These are phyloP conservation scores for Alternaria panax DNA, from an alignment of 2,329 filamentous ascomycete genomes.

Conservation along the genomic window DNA sequence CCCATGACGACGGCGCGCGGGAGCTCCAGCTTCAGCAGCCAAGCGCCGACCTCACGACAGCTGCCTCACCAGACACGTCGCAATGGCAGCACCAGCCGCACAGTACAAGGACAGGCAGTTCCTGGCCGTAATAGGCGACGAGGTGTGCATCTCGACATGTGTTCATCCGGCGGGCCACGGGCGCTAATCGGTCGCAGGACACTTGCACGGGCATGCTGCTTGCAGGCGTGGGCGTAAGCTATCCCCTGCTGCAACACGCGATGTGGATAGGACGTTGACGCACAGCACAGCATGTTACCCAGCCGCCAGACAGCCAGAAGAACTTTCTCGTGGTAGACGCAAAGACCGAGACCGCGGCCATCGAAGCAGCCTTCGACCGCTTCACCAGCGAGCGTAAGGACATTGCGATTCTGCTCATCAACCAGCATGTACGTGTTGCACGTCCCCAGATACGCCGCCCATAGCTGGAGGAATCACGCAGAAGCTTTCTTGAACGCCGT, in stretches of 20 bases:
- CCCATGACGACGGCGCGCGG: slow-evolving; percentile 35
- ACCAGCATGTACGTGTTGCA: slow-evolving; percentile 79
- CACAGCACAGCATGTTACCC: slow-evolving; percentile 79
- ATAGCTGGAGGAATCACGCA: neutral
- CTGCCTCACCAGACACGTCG: slow-evolving; percentile 26
- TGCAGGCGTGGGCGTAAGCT: slow-evolving; percentile 87
- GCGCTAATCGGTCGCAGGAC: slow-evolving; percentile 65
- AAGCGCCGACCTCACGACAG: slow-evolving; percentile 31
- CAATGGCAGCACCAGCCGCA: slow-evolving; percentile 67
- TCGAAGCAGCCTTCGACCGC: slow-evolving; percentile 87
- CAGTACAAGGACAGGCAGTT: slow-evolving; percentile 86
- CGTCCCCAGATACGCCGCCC: neutral
- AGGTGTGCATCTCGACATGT: slow-evolving; percentile 64
- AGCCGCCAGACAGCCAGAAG: slow-evolving; percentile 87
- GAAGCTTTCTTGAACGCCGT: neutral
- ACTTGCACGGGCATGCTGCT: slow-evolving; percentile 95
- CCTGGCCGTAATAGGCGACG: slow-evolving; percentile 96
- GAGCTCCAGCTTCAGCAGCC: slow-evolving; percentile 18
- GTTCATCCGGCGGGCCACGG: neutral
- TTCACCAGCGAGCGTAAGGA: slow-evolving; percentile 93
- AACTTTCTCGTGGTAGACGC: slow-evolving; percentile 97
- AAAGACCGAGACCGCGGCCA: slow-evolving; percentile 88
- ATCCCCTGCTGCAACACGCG: neutral
- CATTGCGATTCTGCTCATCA: slow-evolving; percentile 95
- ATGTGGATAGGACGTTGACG: slow-evolving; percentile 8